These are phyloP conservation scores for Verticillium klebahnii DNA, from an alignment of 2,329 filamentous ascomycete species.

Conservation along the genomic window DNA sequence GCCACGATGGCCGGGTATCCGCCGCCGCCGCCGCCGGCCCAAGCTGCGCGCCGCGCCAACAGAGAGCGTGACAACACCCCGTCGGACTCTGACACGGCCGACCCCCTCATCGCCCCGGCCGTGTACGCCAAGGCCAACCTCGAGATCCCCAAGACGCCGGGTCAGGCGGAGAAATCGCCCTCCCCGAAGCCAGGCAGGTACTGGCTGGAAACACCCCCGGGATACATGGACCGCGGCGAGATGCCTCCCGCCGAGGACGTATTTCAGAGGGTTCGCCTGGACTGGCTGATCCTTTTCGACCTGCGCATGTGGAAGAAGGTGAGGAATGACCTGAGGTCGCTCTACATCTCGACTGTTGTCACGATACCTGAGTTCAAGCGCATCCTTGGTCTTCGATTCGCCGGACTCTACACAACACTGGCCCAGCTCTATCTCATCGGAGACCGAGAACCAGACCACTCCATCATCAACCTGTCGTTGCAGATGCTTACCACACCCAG, in stretches of 20 bases:
- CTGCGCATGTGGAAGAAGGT: constrained; percentile 95
- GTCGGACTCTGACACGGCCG: constrained; percentile 68
- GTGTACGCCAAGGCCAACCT: constrained; percentile 61
- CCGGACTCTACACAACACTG: constrained; percentile 87
- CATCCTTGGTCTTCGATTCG: constrained; percentile 86
- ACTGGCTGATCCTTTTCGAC: constrained; percentile 94
- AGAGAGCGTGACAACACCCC: constrained; percentile 60
- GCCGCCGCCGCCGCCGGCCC: constrained; percentile 52
- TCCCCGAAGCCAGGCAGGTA: constrained; percentile 68
- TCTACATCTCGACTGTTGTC: constrained; percentile 96
- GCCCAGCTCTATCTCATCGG: constrained; percentile 94
- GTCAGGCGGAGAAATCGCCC: constrained; percentile 36
- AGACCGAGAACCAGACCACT: constrained; percentile 94
- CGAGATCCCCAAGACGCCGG: constrained; percentile 79
- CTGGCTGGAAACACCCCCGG: constrained; percentile 78
- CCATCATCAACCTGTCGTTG: constrained; percentile 94
- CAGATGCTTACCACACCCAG: constrained; percentile 97
- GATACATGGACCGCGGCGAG: constrained; percentile 58
- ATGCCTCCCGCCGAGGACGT: constrained; percentile 78
- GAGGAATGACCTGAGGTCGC: constrained; percentile 80
- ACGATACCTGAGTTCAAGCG: constrained; percentile 95
- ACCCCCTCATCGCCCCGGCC: constrained; percentile 58
- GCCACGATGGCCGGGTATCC: constrained; percentile 73
- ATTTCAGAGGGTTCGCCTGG: constrained; percentile 81
- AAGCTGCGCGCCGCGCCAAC: constrained; percentile 35